Evolutionary conservation across 2,329 filamentous ascomycete genomes (phyloP).

Genomic region (Trichoderma hamatum): DNA sequence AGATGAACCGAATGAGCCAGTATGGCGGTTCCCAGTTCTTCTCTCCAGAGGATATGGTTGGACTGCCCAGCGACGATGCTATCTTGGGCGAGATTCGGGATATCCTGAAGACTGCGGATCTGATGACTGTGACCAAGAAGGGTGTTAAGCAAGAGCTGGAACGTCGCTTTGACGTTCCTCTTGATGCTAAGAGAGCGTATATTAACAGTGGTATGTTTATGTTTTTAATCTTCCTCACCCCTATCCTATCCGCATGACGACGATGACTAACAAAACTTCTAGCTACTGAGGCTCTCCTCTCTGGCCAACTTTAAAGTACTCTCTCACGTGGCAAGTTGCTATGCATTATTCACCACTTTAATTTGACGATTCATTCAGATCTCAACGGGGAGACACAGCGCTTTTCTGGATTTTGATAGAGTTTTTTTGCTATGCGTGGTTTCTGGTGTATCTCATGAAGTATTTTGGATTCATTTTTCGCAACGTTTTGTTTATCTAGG

Average conservation of each 20-base stretch:
- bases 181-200: slow-evolving; percentile 88
- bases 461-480: background rate
- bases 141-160: slow-evolving; percentile 93
- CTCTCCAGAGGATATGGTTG: slow-evolving; percentile 67
- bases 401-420: background rate
- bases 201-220: slow-evolving; percentile 83
- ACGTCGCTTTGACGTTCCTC: slow-evolving; percentile 80
- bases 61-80: slow-evolving; percentile 84
- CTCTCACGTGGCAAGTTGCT: background rate
- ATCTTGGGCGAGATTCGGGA: slow-evolving; percentile 92
- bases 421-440: background rate
- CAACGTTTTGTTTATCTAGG: background rate
- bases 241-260: background rate
- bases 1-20: slow-evolving; percentile 67
- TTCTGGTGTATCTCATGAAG: background rate
- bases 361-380: slow-evolving; percentile 20
- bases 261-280: slow-evolving; percentile 3
- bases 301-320: slow-evolving; percentile 66
- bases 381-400: background rate
- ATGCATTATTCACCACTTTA: slow-evolving; percentile 7
- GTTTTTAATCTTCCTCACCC: background rate
- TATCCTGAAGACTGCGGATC: slow-evolving; percentile 85
- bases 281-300: slow-evolving; percentile 79
- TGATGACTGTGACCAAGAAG: slow-evolving; percentile 99
- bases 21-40: slow-evolving; percentile 64